These are phyloP conservation scores for Naganishia albida DNA, from an alignment of 1,284 basidiomycete genomes.

Conservation along the genomic window DNA sequence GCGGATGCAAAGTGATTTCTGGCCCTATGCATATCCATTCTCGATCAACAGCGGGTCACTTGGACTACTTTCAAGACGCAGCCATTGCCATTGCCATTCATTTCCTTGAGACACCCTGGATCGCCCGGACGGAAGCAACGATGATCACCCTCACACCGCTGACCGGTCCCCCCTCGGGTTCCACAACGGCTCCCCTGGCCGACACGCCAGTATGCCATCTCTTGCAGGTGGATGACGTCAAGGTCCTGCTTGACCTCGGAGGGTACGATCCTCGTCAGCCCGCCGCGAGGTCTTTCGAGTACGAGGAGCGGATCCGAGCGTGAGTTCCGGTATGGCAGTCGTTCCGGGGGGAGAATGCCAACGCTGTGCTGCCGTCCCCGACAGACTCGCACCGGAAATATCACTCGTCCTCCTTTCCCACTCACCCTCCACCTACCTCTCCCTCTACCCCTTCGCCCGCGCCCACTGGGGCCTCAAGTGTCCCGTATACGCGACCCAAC, in stretches of 20 bases:
- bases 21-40: too few relatives aligned
- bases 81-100: too few relatives aligned
- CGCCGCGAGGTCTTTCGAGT: conserved; percentile 42
- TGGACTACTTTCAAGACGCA: too few relatives aligned
- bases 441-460: conserved; percentile 87
- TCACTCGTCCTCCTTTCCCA: conserved; percentile 69
- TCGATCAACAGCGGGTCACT: too few relatives aligned
- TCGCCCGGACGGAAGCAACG: too few relatives aligned
- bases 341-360: neutral
- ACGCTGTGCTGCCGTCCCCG: conserved; percentile 44
- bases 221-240: conserved; percentile 90
- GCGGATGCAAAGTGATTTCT: too few relatives aligned
- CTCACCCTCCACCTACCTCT: conserved; percentile 83
- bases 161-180: conserved; percentile 64
- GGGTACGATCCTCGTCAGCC: conserved; percentile 50
- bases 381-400: conserved; percentile 75
- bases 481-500: conserved; percentile 92
- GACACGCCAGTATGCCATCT: conserved; percentile 64
- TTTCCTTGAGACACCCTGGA: too few relatives aligned
- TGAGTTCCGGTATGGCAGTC: conserved; percentile 40
- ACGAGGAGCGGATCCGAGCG: conserved; percentile 54
- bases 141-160: conserved; percentile 93
- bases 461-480: conserved; percentile 84
- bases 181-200: conserved; percentile 58
- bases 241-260: conserved; percentile 92